Percentiles rank a stretch among this genome's conserved stretches.
Conservation (phyloP, 345 rosid species). For the Carallia brachiata region DNA sequence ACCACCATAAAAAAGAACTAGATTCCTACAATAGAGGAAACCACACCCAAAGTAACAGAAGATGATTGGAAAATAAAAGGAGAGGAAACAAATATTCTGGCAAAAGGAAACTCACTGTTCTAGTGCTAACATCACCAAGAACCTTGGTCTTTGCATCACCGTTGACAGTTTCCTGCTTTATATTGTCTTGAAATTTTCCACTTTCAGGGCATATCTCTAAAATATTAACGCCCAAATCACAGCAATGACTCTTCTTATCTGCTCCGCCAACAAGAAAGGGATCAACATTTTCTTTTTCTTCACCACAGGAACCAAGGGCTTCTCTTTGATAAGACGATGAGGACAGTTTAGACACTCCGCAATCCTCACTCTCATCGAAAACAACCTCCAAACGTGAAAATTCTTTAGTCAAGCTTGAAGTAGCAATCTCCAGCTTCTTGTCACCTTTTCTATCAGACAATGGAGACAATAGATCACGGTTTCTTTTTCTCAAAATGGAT, state of each 20-base stretch:
- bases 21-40: too few relatives aligned
- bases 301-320: too few relatives aligned
- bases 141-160: conserved; percentile 30
- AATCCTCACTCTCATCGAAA: conserved; percentile 51
- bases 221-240: conserved; percentile 23
- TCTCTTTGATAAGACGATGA: conserved; percentile 21
- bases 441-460: conserved; percentile 67
- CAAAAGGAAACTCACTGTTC: conserved; percentile 38
- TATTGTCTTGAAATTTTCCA: conserved; percentile 26
- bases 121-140: conserved; percentile 24
- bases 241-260: conserved; percentile 23
- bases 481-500: conserved; percentile 84
- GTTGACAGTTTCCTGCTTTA: conserved; percentile 27
- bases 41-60: neutral
- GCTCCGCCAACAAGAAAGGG: conserved; percentile 26
- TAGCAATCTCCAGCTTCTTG: conserved; percentile 76
- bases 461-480: conserved; percentile 83
- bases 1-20: too few relatives aligned
- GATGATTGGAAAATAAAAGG: neutral
- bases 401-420: conserved; percentile 65
- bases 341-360: conserved; percentile 19
- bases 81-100: neutral
- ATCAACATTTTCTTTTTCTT: neutral
- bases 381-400: conserved; percentile 84
- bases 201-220: conserved; percentile 27